Percentiles rank a stretch among this genome's conserved stretches.
Conservation (phyloP, 2,329 filamentous ascomycete species). For the Curvularia hawaiiensis region DNA sequence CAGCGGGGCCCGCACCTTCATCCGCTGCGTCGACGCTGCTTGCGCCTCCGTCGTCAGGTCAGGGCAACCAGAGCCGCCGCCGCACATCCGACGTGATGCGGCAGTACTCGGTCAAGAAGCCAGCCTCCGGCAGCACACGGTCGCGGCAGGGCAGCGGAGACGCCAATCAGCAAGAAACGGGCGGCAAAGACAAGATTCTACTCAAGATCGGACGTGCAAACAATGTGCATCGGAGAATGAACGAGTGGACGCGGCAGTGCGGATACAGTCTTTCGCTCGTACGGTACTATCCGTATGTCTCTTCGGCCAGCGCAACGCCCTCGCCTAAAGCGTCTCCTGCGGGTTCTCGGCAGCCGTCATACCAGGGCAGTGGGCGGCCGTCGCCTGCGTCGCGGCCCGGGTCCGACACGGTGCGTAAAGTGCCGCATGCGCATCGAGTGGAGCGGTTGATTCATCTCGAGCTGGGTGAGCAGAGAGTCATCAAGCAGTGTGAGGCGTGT, state of each 20-base stretch:
- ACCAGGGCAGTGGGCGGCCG: not conserved
- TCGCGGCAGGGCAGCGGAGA: not conserved
- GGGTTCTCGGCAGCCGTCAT: conserved; percentile 1
- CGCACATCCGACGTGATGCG: conserved; percentile 42
- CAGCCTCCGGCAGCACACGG: not conserved
- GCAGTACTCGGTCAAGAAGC: conserved; percentile 36
- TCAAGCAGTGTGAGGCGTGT: conserved; percentile 73
- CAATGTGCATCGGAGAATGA: conserved; percentile 89
- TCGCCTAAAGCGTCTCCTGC: conserved; percentile 35
- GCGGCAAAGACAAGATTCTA: conserved; percentile 63
- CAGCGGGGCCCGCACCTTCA: conserved; percentile 61
- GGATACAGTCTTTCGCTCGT: conserved; percentile 86
- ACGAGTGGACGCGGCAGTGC: conserved; percentile 93
- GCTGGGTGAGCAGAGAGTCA: conserved; percentile 65
- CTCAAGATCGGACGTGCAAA: conserved; percentile 70
- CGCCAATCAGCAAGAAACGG: not conserved
- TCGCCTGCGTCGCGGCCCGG: conserved; percentile 9
- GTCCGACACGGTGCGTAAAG: conserved; percentile 61
- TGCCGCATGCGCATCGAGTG: conserved; percentile 84
- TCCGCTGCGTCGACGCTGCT: conserved; percentile 47
- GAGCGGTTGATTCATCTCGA: conserved; percentile 92
- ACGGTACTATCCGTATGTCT: conserved; percentile 85
- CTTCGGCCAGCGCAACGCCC: conserved; percentile 33
- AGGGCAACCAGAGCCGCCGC: conserved; percentile 17
- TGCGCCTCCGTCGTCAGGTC: conserved; percentile 57